A percentile compares a stretch with the other conserved stretches of the same genome.
Evolutionary conservation across 306 rosid genomes (phyloP).

Genomic region (Gastrolobium villosum): DNA sequence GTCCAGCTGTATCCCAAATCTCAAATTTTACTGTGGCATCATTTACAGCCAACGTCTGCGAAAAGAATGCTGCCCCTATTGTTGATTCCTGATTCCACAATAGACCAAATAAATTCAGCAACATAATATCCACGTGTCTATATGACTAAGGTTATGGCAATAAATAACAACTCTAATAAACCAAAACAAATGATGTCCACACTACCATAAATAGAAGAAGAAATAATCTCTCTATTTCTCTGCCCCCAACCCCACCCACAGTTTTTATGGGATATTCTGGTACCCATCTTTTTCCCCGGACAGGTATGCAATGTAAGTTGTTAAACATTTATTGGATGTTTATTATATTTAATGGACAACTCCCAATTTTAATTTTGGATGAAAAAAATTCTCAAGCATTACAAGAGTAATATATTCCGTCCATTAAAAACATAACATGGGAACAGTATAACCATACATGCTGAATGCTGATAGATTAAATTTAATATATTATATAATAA

Average conservation of each 20-base stretch:
- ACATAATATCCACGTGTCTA: constrained; percentile 5
- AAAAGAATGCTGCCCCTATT: constrained; percentile 74
- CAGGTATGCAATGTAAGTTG: constrained; percentile 4
- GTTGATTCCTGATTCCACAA: constrained; percentile 65
- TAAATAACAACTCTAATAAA: constrained; percentile 32
- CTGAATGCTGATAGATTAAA: not conserved
- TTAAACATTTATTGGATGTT: not conserved
- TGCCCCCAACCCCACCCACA: not conserved
- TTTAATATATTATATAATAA: not conserved
- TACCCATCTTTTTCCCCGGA: not conserved
- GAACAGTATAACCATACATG: not conserved
- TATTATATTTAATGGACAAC: constrained; percentile 6
- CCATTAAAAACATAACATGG: not conserved
- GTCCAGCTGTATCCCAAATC: constrained; percentile 77
- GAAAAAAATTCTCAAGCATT: not conserved
- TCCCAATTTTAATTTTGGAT: not conserved
- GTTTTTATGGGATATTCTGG: not conserved
- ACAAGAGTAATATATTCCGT: not conserved
- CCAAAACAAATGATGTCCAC: constrained; percentile 6
- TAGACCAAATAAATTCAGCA: constrained; percentile 41
- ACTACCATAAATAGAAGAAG: not conserved
- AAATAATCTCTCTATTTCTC: not conserved
- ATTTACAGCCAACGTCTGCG: constrained; percentile 71
- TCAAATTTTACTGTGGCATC: constrained; percentile 70
- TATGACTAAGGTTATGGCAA: not conserved